phyloP scores from a whole-genome alignment of 73 alveolate species.

The Tetrahymena borealis region DNA sequence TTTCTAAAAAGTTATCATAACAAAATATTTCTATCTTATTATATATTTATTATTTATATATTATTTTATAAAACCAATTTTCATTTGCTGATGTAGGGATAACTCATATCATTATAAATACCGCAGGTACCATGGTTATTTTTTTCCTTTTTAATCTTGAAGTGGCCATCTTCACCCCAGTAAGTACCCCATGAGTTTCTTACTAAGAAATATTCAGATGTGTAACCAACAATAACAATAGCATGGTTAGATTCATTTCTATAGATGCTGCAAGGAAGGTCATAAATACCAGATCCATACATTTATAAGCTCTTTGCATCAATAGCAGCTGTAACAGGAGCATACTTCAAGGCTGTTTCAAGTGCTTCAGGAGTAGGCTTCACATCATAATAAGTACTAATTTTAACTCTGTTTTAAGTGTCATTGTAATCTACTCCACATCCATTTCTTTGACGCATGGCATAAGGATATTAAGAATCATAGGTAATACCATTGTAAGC shows the following conservation, averaged over 20 bases:
- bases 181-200: constrained; percentile 38
- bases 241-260: constrained; percentile 22
- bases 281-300: background rate
- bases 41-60: background rate
- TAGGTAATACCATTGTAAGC: background rate
- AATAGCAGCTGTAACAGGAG: background rate
- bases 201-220: constrained; percentile 1
- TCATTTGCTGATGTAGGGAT: background rate
- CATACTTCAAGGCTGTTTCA: background rate
- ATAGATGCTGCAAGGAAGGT: background rate
- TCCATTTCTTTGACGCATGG: background rate
- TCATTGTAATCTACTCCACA: background rate
- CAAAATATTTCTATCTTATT: too few relatives aligned
- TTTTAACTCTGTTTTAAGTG: background rate
- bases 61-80: background rate
- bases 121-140: background rate
- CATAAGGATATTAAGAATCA: background rate
- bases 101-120: background rate
- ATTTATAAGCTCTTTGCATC: background rate
- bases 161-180: constrained; percentile 38
- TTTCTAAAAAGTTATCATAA: too few relatives aligned
- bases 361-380: background rate
- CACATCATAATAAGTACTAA: background rate
- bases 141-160: background rate
- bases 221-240: constrained; percentile 20